Evolutionary conservation across 1,139 yeast genomes (phyloP).

Genomic region (Protomyces arabidopsidicola): DNA sequence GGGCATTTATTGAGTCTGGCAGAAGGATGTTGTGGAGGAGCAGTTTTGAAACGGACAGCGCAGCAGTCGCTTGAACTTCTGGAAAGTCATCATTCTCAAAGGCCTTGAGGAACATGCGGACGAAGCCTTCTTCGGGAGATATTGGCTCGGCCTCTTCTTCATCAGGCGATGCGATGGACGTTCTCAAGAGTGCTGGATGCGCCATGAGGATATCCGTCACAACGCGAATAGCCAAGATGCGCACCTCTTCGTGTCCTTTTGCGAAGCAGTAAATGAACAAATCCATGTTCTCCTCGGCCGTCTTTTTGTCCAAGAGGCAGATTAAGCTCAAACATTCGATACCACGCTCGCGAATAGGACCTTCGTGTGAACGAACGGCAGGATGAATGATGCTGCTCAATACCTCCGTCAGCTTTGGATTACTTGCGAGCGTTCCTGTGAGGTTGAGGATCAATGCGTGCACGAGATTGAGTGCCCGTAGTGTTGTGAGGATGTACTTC

Average conservation of each 20-base stretch:
- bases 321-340: conserved; percentile 73
- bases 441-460: conserved; percentile 67
- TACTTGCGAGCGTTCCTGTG: conserved; percentile 57
- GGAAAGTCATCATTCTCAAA: conserved; percentile 51
- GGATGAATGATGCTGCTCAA: conserved; percentile 77
- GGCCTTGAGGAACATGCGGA: conserved; percentile 64
- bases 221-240: conserved; percentile 60
- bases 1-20: conserved; percentile 43
- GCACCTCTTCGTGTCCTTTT: conserved; percentile 57
- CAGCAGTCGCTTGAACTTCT: conserved; percentile 70
- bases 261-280: conserved; percentile 63
- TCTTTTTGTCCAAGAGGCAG: conserved; percentile 59
- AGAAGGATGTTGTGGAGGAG: conserved; percentile 67
- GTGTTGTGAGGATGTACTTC: conserved; percentile 41
- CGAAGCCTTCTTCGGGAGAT: conserved; percentile 43
- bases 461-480: conserved; percentile 65
- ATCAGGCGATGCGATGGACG: conserved; percentile 46
- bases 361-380: conserved; percentile 61
- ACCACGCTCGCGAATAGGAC: conserved; percentile 62
- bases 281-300: conserved; percentile 58
- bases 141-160: conserved; percentile 12
- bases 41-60: conserved; percentile 81
- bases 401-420: conserved; percentile 65
- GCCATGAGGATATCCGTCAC: conserved; percentile 74
- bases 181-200: conserved; percentile 65